Conservation (phyloP, 1,139 yeast genomes). For the Debaryomyces singareniensis region DNA sequence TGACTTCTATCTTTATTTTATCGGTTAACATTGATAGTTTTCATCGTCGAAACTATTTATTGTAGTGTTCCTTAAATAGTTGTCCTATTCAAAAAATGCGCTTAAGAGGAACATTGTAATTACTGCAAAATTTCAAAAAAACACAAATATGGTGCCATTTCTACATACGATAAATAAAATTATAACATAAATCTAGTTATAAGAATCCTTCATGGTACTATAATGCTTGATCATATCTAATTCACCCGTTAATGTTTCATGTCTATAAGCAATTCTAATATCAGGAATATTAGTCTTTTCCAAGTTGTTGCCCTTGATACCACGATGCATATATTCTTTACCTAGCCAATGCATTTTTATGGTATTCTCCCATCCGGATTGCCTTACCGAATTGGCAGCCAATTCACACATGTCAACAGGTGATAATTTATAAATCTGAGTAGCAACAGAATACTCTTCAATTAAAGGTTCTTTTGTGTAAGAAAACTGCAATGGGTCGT, state of each 20-base stretch:
- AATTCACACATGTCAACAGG: slow-evolving; percentile 98
- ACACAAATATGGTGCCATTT: too few relatives aligned
- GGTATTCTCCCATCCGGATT: slow-evolving; percentile 85
- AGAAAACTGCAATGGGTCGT: slow-evolving; percentile 74
- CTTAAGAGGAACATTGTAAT: too few relatives aligned
- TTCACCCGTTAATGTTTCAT: slow-evolving; percentile 76
- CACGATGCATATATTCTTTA: slow-evolving; percentile 51
- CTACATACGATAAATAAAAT: too few relatives aligned
- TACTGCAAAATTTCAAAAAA: too few relatives aligned
- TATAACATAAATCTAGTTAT: not conserved
- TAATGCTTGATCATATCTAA: slow-evolving; percentile 64
- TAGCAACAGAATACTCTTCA: slow-evolving; percentile 96
- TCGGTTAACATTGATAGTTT: too few relatives aligned
- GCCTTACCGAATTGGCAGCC: slow-evolving; percentile 73
- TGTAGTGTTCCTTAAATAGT: too few relatives aligned
- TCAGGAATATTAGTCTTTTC: slow-evolving; percentile 95
- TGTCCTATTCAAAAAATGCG: too few relatives aligned
- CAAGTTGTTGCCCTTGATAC: slow-evolving; percentile 76
- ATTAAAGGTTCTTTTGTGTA: slow-evolving; percentile 97
- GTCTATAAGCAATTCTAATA: slow-evolving; percentile 74
- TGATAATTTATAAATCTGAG: slow-evolving; percentile 89
- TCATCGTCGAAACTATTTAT: too few relatives aligned
- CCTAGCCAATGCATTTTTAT: slow-evolving; percentile 94
- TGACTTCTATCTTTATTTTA: not conserved
- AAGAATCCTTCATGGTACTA: slow-evolving; percentile 13